These are phyloP conservation scores for Heracleum sosnowskyi DNA, from an alignment of 129 eudicot genomes.

Conservation along the genomic window DNA sequence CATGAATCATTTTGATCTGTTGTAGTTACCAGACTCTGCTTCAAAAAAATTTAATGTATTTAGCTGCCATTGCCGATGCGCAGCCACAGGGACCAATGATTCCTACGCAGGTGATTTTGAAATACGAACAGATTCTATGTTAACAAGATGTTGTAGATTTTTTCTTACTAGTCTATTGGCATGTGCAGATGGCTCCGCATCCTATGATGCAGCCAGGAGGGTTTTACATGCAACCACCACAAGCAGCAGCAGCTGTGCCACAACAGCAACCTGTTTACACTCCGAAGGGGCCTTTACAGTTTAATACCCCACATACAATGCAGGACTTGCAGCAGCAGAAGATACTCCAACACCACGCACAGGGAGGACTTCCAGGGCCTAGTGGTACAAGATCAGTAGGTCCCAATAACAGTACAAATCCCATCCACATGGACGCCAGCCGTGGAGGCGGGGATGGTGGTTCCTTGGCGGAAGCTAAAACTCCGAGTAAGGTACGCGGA, in stretches of 20 bases:
- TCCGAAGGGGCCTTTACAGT: conserved; percentile 51
- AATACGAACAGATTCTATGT: conserved; percentile 18
- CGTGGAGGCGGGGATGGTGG: conserved; percentile 27
- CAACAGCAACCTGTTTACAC: conserved; percentile 36
- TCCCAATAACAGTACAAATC: conserved; percentile 21
- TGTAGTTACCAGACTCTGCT: conserved; percentile 79
- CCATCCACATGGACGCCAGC: conserved; percentile 22
- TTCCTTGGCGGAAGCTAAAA: conserved; percentile 28
- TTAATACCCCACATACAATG: conserved; percentile 37
- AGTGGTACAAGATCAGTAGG: conserved; percentile 35
- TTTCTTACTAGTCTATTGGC: background rate
- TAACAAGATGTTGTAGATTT: background rate
- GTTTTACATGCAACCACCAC: conserved; percentile 66
- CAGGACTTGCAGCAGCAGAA: conserved; percentile 39
- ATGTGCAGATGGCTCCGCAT: conserved; percentile 64
- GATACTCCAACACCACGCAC: conserved; percentile 19
- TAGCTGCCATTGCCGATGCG: conserved; percentile 90
- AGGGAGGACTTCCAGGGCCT: conserved; percentile 31
- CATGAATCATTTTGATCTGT: conserved; percentile 2
- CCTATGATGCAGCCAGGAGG: conserved; percentile 87
- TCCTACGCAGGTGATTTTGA: conserved; percentile 31
- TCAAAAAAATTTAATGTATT: conserved; percentile 81
- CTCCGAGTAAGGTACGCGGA: conserved; percentile 30
- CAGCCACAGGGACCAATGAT: conserved; percentile 69
- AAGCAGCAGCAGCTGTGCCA: conserved; percentile 33